Conservation (phyloP, 2,329 filamentous ascomycete species). For the Uncinocarpus reesii region DNA sequence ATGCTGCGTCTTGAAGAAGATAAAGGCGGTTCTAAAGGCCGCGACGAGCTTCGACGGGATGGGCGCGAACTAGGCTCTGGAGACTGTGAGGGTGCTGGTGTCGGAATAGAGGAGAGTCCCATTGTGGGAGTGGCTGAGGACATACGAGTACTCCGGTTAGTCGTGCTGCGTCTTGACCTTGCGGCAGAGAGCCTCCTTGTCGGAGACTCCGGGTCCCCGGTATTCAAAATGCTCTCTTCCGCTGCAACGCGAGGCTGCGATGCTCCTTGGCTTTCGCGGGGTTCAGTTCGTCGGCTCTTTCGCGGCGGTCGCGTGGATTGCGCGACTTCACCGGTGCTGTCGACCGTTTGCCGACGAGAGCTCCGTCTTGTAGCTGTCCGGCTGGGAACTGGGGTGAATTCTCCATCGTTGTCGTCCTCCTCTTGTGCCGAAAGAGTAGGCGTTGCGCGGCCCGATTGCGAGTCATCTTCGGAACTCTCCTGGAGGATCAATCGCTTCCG, state of each 20-base stretch:
- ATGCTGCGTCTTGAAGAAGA: slow-evolving; percentile 21
- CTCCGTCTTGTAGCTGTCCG: slow-evolving; percentile 49
- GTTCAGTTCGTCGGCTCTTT: slow-evolving; percentile 19
- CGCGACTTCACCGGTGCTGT: slow-evolving; percentile 41
- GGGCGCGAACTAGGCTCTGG: slow-evolving; percentile 37
- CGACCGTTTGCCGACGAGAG: slow-evolving; percentile 45
- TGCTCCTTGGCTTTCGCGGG: slow-evolving; percentile 45
- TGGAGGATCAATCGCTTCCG: slow-evolving; percentile 67
- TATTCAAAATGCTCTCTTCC: slow-evolving; percentile 39
- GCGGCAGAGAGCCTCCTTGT: slow-evolving; percentile 35
- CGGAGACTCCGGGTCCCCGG: slow-evolving; percentile 35
- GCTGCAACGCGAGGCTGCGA: slow-evolving; percentile 50
- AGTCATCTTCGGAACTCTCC: slow-evolving; percentile 63
- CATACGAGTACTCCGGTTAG: slow-evolving; percentile 31
- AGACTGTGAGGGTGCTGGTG: slow-evolving; percentile 45
- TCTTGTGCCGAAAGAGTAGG: slow-evolving; percentile 36
- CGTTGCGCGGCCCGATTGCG: slow-evolving; percentile 40
- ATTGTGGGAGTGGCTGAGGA: slow-evolving; percentile 33
- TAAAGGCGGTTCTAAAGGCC: slow-evolving; percentile 14
- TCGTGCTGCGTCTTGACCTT: slow-evolving; percentile 58
- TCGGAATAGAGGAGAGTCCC: slow-evolving; percentile 36
- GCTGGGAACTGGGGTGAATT: slow-evolving; percentile 65
- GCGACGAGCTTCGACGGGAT: slow-evolving; percentile 28
- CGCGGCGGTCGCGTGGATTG: slow-evolving; percentile 23
- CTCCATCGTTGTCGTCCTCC: slow-evolving; percentile 58